Evolutionary conservation across 1,284 basidiomycete species (phyloP).

Genomic region (Papiliotrema fonsecae): DNA sequence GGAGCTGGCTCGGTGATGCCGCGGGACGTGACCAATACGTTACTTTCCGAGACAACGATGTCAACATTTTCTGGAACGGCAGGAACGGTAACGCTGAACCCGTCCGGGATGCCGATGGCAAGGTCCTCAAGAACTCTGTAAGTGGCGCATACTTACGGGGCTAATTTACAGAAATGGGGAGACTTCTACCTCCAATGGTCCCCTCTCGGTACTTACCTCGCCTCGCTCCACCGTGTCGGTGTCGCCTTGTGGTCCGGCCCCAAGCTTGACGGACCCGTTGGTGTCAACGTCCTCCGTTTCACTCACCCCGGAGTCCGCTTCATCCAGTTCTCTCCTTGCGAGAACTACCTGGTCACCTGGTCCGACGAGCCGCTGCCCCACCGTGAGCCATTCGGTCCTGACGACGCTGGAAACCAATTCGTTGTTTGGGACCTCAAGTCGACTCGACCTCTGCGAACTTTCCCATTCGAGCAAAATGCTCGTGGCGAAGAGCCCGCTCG

Average conservation of each 20-base stretch:
- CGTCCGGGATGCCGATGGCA: constrained; percentile 55
- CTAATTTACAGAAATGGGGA: constrained; percentile 71
- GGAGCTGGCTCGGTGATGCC: constrained; percentile 89
- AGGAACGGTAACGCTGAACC: constrained; percentile 82
- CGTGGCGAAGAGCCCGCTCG: constrained; percentile 50
- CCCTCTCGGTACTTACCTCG: constrained; percentile 86
- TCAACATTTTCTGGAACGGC: constrained; percentile 89
- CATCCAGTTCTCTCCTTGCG: constrained; percentile 96
- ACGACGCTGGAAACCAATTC: constrained; percentile 94
- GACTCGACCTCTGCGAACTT: constrained; percentile 86
- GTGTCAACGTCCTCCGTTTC: constrained; percentile 59
- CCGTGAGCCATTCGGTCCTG: constrained; percentile 57
- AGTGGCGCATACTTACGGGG: constrained; percentile 4
- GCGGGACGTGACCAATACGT: constrained; percentile 94
- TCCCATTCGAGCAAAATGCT: constrained; percentile 57
- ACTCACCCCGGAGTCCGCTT: constrained; percentile 93
- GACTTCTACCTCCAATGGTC: constrained; percentile 98
- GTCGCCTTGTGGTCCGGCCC: constrained; percentile 91
- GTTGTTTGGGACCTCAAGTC: constrained; percentile 98
- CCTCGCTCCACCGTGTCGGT: constrained; percentile 92
- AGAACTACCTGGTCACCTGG: constrained; percentile 97
- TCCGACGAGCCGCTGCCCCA: constrained; percentile 81
- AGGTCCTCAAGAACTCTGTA: constrained; percentile 44
- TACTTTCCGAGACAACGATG: constrained; percentile 87
- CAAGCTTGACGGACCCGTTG: constrained; percentile 42